phyloP scores from a whole-genome alignment of 768 basidiomycete genomes.

The Galerina sulciceps region DNA sequence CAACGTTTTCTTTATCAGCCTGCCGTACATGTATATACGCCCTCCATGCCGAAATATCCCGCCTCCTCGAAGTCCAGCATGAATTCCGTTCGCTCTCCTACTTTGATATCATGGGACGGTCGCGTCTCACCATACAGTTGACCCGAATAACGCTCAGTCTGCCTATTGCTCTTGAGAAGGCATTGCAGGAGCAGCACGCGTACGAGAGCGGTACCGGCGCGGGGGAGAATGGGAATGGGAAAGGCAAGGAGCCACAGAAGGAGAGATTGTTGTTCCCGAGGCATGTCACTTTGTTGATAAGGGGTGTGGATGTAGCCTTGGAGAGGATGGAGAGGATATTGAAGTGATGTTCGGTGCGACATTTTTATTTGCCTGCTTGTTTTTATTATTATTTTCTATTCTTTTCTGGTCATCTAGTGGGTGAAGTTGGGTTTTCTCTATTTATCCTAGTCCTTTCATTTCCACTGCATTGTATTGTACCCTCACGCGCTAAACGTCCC shows the following conservation, averaged over 20 bases:
- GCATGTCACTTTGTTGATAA: slow-evolving; percentile 61
- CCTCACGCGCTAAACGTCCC: too few species aligned
- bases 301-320: slow-evolving; percentile 62
- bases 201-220: slow-evolving; percentile 14
- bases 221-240: slow-evolving; percentile 4
- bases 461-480: too few species aligned
- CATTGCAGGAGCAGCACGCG: slow-evolving; percentile 54
- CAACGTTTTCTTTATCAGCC: slow-evolving; percentile 41
- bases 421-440: neutral
- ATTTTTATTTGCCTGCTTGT: neutral
- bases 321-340: slow-evolving; percentile 68
- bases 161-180: slow-evolving; percentile 74
- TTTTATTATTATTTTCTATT: neutral
- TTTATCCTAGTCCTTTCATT: neutral
- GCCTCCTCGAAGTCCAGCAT: slow-evolving; percentile 82
- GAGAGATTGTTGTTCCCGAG: slow-evolving; percentile 51
- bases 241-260: slow-evolving; percentile 11
- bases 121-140: slow-evolving; percentile 76
- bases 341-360: slow-evolving; percentile 27
- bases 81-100: slow-evolving; percentile 77
- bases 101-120: slow-evolving; percentile 76
- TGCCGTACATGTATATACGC: slow-evolving; percentile 79
- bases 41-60: slow-evolving; percentile 72
- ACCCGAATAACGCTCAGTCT: slow-evolving; percentile 77
- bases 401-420: neutral